Evolutionary conservation across 2,329 filamentous ascomycete species (phyloP).

Genomic region (Alternaria sp.): DNA sequence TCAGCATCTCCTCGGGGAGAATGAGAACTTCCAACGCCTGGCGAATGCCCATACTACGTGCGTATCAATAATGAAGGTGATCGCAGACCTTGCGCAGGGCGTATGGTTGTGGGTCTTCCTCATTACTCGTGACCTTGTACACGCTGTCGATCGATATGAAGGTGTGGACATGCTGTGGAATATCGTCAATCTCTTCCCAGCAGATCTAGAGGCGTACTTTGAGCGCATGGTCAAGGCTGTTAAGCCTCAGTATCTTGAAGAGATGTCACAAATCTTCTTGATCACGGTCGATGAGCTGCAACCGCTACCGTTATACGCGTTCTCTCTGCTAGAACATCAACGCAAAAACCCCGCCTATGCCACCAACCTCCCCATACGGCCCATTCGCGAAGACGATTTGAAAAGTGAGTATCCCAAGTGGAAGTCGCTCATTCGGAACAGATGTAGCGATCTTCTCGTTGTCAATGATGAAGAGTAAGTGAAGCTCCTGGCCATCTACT

Average conservation of each 20-base stretch:
- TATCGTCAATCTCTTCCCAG: conserved; percentile 14
- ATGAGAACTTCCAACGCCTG: not conserved
- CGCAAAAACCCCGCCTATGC: conserved; percentile 1
- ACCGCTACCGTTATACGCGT: conserved; percentile 14
- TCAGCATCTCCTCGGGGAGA: not conserved
- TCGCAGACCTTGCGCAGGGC: conserved; percentile 15
- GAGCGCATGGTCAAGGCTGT: conserved; percentile 15
- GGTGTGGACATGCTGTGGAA: conserved; percentile 7
- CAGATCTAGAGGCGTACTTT: conserved; percentile 21
- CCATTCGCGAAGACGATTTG: not conserved
- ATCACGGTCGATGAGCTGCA: conserved; percentile 2
- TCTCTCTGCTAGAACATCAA: conserved; percentile 11
- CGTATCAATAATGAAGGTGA: not conserved
- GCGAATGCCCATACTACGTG: not conserved
- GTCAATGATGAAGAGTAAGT: conserved; percentile 11
- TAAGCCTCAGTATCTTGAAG: conserved; percentile 4
- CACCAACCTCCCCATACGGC: not conserved
- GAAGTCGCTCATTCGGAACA: conserved; percentile 15
- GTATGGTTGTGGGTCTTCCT: conserved; percentile 30
- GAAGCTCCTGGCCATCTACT: not conserved
- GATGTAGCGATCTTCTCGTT: conserved; percentile 27
- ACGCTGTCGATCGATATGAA: conserved; percentile 2
- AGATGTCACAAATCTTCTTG: conserved; percentile 21
- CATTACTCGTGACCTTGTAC: conserved; percentile 1
- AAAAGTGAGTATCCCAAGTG: not conserved